Evolutionary conservation across 2,329 filamentous ascomycete genomes (phyloP).

Genomic region (Fusarium sp.): DNA sequence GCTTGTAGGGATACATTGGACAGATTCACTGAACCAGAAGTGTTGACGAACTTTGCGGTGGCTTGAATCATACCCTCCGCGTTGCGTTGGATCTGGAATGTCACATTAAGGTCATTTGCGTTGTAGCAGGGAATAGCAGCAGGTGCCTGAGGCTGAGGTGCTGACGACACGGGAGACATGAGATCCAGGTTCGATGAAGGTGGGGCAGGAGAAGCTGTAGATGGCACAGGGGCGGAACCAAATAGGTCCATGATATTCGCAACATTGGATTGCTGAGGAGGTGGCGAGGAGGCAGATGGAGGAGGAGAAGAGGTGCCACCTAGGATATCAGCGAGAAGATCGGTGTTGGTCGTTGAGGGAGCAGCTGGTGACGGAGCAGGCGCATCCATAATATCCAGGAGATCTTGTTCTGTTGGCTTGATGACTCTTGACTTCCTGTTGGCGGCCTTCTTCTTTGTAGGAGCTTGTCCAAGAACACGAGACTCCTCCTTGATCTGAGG

Average conservation of each 20-base stretch:
- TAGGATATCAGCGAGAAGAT: constrained; percentile 90
- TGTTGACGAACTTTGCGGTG: constrained; percentile 83
- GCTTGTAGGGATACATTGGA: constrained; percentile 86
- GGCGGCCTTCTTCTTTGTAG: constrained; percentile 71
- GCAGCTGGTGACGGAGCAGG: constrained; percentile 61
- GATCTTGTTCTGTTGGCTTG: constrained; percentile 89
- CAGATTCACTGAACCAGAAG: constrained; percentile 69
- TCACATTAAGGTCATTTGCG: constrained; percentile 83
- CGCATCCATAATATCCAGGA: constrained; percentile 91
- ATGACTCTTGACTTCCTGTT: constrained; percentile 79
- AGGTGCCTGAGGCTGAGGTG: constrained; percentile 52
- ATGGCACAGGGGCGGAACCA: constrained; percentile 54
- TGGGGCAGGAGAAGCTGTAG: constrained; percentile 45
- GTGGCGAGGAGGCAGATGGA: constrained; percentile 51
- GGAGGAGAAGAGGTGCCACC: constrained; percentile 70
- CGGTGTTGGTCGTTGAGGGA: constrained; percentile 74
- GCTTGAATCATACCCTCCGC: constrained; percentile 82
- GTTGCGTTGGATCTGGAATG: constrained; percentile 84
- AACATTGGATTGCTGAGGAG: constrained; percentile 64
- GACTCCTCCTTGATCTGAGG: constrained; percentile 97
- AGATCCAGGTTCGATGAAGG: constrained; percentile 57
- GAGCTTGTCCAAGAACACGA: constrained; percentile 83
- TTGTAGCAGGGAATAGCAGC: constrained; percentile 78
- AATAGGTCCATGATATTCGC: constrained; percentile 93
- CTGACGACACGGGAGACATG: constrained; percentile 54